Evolutionary conservation across 2,329 filamentous ascomycete species (phyloP).

Genomic region (Aspergillus felis): DNA sequence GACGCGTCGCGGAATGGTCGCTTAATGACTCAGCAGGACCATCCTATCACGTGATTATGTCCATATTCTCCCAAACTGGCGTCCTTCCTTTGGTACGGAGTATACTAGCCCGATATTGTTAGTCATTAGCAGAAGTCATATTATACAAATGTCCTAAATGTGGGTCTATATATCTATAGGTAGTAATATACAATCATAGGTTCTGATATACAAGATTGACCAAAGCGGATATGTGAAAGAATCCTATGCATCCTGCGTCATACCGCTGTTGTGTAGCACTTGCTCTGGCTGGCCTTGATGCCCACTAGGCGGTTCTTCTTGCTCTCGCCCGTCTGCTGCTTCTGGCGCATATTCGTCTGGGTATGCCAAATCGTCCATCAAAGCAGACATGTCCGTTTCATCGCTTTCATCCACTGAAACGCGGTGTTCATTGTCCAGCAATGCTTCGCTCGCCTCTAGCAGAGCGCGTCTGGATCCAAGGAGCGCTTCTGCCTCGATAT

Average conservation of each 20-base stretch:
- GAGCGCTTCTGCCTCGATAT: slow-evolving; percentile 23
- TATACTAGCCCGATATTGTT: neutral
- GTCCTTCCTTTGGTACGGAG: neutral
- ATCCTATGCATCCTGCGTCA: neutral
- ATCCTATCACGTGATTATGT: neutral
- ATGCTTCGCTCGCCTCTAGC: slow-evolving; percentile 16
- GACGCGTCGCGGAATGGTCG: slow-evolving; percentile 7
- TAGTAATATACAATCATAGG: neutral
- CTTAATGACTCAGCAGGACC: slow-evolving; percentile 17
- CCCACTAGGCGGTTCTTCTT: neutral
- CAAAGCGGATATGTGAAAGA: neutral
- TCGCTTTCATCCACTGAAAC: neutral
- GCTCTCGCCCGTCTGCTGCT: neutral
- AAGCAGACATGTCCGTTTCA: neutral
- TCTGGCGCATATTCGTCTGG: neutral
- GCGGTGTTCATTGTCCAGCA: slow-evolving; percentile 12
- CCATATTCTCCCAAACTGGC: neutral
- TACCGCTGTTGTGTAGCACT: neutral
- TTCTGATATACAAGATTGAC: neutral
- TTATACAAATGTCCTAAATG: neutral
- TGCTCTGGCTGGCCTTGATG: neutral
- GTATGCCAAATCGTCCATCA: neutral
- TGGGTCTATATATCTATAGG: neutral
- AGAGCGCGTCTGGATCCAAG: slow-evolving; percentile 12
- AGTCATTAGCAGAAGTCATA: neutral